Evolutionary conservation across 176 grass and related monocot genomes (phyloP).

Genomic region (Luzula sylvatica): DNA sequence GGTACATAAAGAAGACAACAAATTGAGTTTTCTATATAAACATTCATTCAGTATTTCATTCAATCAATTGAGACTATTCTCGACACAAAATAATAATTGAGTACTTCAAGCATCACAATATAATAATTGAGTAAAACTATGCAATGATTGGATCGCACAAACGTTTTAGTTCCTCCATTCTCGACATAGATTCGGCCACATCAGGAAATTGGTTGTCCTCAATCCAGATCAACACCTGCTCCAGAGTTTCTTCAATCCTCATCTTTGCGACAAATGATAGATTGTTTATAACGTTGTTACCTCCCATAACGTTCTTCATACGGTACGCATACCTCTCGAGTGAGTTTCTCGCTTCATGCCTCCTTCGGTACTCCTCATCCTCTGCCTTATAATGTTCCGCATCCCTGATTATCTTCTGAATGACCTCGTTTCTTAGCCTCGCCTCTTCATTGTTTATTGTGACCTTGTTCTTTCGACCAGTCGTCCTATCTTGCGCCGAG

Average conservation of each 20-base stretch:
- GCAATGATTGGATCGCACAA: background rate
- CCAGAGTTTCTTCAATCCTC: background rate
- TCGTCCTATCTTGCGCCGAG: background rate
- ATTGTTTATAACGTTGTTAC: background rate
- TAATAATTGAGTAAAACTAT: too few relatives aligned
- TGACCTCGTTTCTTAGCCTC: background rate
- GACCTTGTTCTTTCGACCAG: background rate
- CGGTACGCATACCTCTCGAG: slow-evolving; percentile 7
- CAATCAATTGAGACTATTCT: too few relatives aligned
- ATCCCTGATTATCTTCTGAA: slow-evolving; percentile 1
- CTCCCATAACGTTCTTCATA: background rate
- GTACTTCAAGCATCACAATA: too few relatives aligned
- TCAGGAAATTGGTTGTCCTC: background rate
- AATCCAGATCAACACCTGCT: background rate
- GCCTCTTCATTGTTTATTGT: background rate
- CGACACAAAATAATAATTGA: too few relatives aligned
- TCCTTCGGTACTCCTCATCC: too few relatives aligned
- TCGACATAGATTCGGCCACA: background rate
- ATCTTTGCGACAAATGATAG: background rate
- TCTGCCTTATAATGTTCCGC: background rate
- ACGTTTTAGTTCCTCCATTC: background rate
- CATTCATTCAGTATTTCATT: too few relatives aligned
- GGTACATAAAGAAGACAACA: too few relatives aligned
- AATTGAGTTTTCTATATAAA: too few relatives aligned
- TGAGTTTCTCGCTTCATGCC: slow-evolving; percentile 16